Evolutionary conservation across 1,139 yeast species (phyloP).

Genomic region (Saccharomyces hybrid): DNA sequence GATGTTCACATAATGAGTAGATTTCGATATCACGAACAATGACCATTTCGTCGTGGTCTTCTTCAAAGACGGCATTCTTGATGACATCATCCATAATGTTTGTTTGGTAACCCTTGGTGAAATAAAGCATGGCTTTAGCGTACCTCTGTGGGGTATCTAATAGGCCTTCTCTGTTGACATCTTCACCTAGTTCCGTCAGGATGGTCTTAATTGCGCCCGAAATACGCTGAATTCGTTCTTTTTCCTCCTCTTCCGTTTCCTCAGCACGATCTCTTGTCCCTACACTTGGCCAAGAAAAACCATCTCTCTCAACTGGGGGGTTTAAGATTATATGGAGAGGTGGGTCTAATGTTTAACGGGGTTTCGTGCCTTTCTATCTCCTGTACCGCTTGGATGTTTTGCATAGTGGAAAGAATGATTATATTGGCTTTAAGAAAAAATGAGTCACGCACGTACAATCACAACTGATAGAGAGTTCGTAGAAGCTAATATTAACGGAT

Average conservation of each 20-base stretch:
- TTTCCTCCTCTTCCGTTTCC: slow-evolving; percentile 55
- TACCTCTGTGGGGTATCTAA: slow-evolving; percentile 92
- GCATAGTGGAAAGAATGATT: background rate
- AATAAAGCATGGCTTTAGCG: slow-evolving; percentile 91
- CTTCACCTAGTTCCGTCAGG: slow-evolving; percentile 84
- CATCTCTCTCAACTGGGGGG: slow-evolving; percentile 85
- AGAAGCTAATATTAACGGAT: too few relatives aligned
- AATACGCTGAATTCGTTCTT: slow-evolving; percentile 57
- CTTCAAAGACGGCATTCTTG: slow-evolving; percentile 92
- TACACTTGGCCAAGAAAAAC: slow-evolving; percentile 87
- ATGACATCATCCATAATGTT: slow-evolving; percentile 76
- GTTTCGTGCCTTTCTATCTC: slow-evolving; percentile 24
- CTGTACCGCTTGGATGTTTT: slow-evolving; percentile 6
- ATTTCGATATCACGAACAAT: slow-evolving; percentile 92
- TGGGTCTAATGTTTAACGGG: slow-evolving; percentile 66
- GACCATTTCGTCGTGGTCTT: slow-evolving; percentile 98
- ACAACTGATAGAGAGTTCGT: too few relatives aligned
- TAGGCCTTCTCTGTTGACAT: slow-evolving; percentile 78
- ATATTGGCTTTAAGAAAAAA: too few relatives aligned
- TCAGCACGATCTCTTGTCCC: slow-evolving; percentile 77
- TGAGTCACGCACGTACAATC: too few relatives aligned
- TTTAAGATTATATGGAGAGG: slow-evolving; percentile 75
- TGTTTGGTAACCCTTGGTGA: slow-evolving; percentile 95
- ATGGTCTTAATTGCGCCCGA: slow-evolving; percentile 81
- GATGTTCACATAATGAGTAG: slow-evolving; percentile 92